Evolutionary conservation across 306 rosid species (phyloP).

Genomic region (Ochetophila trinervis): DNA sequence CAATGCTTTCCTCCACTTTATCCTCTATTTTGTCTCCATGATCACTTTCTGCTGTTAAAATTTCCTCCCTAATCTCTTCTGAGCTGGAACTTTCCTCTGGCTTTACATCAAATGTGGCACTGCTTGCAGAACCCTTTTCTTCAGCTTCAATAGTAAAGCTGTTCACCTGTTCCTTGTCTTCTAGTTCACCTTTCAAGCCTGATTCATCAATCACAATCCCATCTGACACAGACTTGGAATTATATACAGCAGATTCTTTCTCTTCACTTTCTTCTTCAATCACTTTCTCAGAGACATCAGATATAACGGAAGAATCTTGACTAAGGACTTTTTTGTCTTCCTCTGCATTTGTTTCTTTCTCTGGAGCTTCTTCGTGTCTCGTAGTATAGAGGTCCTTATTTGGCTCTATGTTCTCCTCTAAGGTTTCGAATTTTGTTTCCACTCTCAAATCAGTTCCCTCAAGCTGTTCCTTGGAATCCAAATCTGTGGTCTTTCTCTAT

Average conservation of each 20-base stretch:
- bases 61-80: background rate
- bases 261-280: background rate
- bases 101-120: background rate
- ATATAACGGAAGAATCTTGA: background rate
- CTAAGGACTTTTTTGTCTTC: background rate
- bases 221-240: background rate
- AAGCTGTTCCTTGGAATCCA: constrained; percentile 22
- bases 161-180: constrained; percentile 13
- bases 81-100: constrained; percentile 2
- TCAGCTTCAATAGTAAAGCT: constrained; percentile 3
- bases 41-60: background rate
- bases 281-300: background rate
- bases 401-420: constrained; percentile 20
- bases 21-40: background rate
- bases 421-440: constrained; percentile 8
- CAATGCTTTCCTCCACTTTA: constrained; percentile 1
- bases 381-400: constrained; percentile 9
- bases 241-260: background rate
- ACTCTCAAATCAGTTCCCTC: constrained; percentile 10
- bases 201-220: constrained; percentile 6
- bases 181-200: constrained; percentile 14
- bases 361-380: constrained; percentile 7
- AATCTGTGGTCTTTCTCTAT: constrained; percentile 19
- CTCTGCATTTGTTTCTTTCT: constrained; percentile 3
- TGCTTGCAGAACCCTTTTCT: background rate